A percentile compares a stretch with the other conserved stretches of the same genome.
These are phyloP conservation scores for Kappamyces sp. DNA, from an alignment of 192 early-diverging fungal species.

Conservation along the genomic window DNA sequence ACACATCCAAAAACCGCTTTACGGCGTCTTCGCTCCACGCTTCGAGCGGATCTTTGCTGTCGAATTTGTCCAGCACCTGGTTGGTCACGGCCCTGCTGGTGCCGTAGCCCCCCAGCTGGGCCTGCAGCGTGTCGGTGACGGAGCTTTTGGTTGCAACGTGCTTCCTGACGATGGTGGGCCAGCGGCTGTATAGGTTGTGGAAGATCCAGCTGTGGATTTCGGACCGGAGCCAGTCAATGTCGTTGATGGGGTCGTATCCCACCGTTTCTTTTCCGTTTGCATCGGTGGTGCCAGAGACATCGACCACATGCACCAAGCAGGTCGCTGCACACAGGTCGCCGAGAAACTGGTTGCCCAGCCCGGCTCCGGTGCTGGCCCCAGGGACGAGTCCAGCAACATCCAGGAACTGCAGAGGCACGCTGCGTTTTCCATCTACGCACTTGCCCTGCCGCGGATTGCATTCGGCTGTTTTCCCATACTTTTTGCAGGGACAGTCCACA, in stretches of 20 bases:
- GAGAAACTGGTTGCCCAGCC: constrained; percentile 74
- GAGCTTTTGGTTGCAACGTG: constrained; percentile 45
- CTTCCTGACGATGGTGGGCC: constrained; percentile 60
- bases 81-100: constrained; percentile 42
- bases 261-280: constrained; percentile 66
- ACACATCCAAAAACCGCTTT: constrained; percentile 52
- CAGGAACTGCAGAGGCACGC: constrained; percentile 65
- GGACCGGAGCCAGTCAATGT: constrained; percentile 71
- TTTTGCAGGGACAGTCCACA: constrained; percentile 64
- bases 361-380: constrained; percentile 67
- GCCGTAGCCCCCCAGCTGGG: constrained; percentile 57
- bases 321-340: constrained; percentile 76
- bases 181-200: constrained; percentile 64
- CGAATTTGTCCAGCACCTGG: constrained; percentile 44
- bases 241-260: constrained; percentile 77
- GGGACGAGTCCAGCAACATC: constrained; percentile 83
- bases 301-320: constrained; percentile 77
- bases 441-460: constrained; percentile 71
- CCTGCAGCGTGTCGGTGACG: constrained; percentile 53
- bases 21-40: constrained; percentile 62
- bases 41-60: constrained; percentile 51
- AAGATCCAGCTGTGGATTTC: constrained; percentile 67
- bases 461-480: constrained; percentile 38
- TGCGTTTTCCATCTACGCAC: constrained; percentile 60
- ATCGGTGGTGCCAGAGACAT: constrained; percentile 79